phyloP scores from a whole-genome alignment of 768 basidiomycete genomes.

The Cantharellus cinnabarinus region DNA sequence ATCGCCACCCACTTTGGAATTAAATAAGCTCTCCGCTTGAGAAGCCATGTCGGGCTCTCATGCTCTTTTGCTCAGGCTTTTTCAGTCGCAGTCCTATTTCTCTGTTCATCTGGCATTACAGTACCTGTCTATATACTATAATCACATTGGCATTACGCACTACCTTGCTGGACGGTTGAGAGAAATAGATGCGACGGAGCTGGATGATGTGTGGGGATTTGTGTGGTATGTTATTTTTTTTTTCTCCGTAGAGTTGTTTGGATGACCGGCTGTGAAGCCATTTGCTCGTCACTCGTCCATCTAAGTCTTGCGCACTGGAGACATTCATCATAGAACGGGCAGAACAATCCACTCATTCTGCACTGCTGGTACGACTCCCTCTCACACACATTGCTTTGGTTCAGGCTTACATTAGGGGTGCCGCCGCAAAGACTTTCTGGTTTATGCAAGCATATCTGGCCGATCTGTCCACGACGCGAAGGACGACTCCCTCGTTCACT shows the following conservation, averaged over 20 bases:
- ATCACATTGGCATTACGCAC: conserved; percentile 79
- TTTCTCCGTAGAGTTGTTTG: conserved; percentile 9
- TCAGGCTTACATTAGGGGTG: conserved; percentile 8
- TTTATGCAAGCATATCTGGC: conserved; percentile 92
- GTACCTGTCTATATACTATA: conserved; percentile 62
- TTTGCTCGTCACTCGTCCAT: conserved; percentile 80
- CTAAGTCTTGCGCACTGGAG: conserved; percentile 81
- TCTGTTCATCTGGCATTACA: conserved; percentile 83
- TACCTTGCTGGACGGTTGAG: conserved; percentile 62
- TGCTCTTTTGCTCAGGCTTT: conserved; percentile 76
- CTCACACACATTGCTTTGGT: conserved; percentile 11
- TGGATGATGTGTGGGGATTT: conserved; percentile 78
- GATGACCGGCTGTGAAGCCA: conserved; percentile 34
- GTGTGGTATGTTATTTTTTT: conserved; percentile 37
- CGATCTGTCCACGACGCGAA: conserved; percentile 42
- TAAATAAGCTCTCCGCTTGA: background rate
- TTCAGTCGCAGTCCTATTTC: conserved; percentile 83
- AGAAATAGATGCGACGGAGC: conserved; percentile 43
- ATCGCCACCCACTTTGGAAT: too few relatives aligned
- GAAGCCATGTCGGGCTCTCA: conserved; percentile 13
- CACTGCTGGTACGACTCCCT: conserved; percentile 57
- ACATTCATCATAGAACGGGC: conserved; percentile 79
- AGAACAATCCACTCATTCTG: conserved; percentile 82
- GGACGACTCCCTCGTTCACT: conserved; percentile 58
- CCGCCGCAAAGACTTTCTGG: conserved; percentile 61